phyloP scores from a whole-genome alignment of 2,329 filamentous ascomycete genomes.

The Colletotrichum theobromicola region DNA sequence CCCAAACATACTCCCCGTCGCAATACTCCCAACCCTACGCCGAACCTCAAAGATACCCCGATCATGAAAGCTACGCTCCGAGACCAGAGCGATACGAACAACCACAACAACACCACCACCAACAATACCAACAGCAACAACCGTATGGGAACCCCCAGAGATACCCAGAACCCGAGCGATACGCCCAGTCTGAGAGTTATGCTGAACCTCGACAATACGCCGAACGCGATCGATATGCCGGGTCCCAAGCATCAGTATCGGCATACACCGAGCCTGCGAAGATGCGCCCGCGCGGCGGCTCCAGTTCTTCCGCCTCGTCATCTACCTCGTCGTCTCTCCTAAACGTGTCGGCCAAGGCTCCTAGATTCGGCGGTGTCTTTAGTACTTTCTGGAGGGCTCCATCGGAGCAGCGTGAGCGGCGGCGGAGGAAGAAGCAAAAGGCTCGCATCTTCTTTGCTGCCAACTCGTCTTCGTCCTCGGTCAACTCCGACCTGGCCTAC shows the following conservation, averaged over 20 bases:
- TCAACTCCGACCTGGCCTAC: conserved; percentile 73
- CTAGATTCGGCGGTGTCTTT: conserved; percentile 59
- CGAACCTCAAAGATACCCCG: conserved; percentile 23
- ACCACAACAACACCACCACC: neutral
- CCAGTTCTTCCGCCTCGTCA: conserved; percentile 47
- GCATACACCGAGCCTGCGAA: conserved; percentile 11
- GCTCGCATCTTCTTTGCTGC: conserved; percentile 62
- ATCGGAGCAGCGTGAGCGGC: conserved; percentile 56
- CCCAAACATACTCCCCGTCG: conserved; percentile 23
- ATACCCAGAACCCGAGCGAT: conserved; percentile 10
- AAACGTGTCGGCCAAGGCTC: conserved; percentile 67
- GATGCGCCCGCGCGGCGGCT: conserved; percentile 34
- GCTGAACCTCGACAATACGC: neutral
- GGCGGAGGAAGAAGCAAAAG: conserved; percentile 46
- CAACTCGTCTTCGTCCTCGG: conserved; percentile 71
- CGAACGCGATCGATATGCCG: conserved; percentile 7
- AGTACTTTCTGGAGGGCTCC: conserved; percentile 67
- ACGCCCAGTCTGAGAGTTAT: neutral
- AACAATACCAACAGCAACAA: neutral
- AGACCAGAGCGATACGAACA: conserved; percentile 6
- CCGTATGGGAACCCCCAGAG: neutral
- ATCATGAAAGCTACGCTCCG: neutral
- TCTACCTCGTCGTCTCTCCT: conserved; percentile 65
- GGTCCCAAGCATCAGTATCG: conserved; percentile 9
- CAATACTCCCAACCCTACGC: conserved; percentile 25